Conservation (phyloP, 2,329 filamentous ascomycete species). For the Penicillium griseofulvum region DNA sequence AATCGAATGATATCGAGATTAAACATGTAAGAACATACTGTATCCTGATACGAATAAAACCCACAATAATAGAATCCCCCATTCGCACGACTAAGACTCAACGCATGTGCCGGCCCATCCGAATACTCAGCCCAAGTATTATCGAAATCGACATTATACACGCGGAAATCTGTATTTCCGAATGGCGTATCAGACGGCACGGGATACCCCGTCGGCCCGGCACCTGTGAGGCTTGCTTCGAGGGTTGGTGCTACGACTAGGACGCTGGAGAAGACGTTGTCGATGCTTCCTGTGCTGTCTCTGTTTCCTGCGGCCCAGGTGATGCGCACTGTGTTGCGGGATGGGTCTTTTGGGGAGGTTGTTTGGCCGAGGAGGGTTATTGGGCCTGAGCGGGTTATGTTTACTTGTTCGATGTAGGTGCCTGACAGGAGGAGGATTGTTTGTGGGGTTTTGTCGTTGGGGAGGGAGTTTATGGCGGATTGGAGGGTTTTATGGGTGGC, state of each 20-base stretch:
- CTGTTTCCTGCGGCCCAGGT: slow-evolving; percentile 58
- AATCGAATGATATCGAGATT: not conserved
- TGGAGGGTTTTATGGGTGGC: slow-evolving; percentile 44
- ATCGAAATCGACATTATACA: slow-evolving; percentile 65
- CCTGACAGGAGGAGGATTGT: slow-evolving; percentile 61
- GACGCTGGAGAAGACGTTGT: slow-evolving; percentile 63
- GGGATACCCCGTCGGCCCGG: slow-evolving; percentile 60
- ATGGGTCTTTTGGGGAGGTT: slow-evolving; percentile 46
- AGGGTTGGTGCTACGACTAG: slow-evolving; percentile 63
- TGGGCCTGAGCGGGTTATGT: slow-evolving; percentile 61
- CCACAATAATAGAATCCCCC: slow-evolving; percentile 66
- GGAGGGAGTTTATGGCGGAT: slow-evolving; percentile 48
- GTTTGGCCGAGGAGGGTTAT: slow-evolving; percentile 62
- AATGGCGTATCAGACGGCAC: slow-evolving; percentile 62
- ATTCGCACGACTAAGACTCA: slow-evolving; percentile 63
- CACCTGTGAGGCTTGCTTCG: slow-evolving; percentile 61
- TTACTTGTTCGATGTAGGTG: slow-evolving; percentile 63
- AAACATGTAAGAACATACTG: slow-evolving; percentile 35
- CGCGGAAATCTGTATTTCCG: slow-evolving; percentile 61
- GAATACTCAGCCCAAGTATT: slow-evolving; percentile 57
- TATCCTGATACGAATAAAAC: slow-evolving; percentile 68
- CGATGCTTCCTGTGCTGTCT: slow-evolving; percentile 42
- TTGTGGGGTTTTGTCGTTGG: slow-evolving; percentile 46
- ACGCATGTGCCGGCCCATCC: slow-evolving; percentile 58
- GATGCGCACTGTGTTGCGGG: slow-evolving; percentile 55